Percentiles rank a stretch among this genome's conserved stretches.
phyloP scores from a whole-genome alignment of 2,329 filamentous ascomycete species.

The Ceratocystis cubensis region DNA sequence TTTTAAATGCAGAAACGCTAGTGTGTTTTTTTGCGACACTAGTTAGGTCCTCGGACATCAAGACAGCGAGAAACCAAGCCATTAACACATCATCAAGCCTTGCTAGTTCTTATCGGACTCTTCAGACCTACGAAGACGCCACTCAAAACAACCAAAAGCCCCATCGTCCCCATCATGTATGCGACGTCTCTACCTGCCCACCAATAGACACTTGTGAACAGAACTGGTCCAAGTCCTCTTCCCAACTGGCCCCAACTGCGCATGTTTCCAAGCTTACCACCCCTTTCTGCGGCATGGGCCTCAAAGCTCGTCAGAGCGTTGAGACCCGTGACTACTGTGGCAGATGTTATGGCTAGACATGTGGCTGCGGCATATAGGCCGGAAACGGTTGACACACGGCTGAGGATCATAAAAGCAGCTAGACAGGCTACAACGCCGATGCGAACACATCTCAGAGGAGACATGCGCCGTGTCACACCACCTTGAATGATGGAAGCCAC shows the following conservation, averaged over 20 bases:
- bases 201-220: constrained; percentile 96
- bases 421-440: constrained; percentile 68
- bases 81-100: not conserved
- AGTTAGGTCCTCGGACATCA: not conserved
- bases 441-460: constrained; percentile 68
- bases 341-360: constrained; percentile 76
- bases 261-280: constrained; percentile 73
- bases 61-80: not conserved
- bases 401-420: constrained; percentile 66
- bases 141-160: constrained; percentile 61
- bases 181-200: constrained; percentile 86
- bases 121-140: constrained; percentile 62
- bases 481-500: constrained; percentile 88
- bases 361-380: constrained; percentile 73
- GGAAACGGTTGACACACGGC: constrained; percentile 51
- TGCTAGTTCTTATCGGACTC: constrained; percentile 35
- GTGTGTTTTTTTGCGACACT: too few relatives aligned
- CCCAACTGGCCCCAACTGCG: constrained; percentile 76
- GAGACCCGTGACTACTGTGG: constrained; percentile 85
- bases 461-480: constrained; percentile 72
- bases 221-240: constrained; percentile 68
- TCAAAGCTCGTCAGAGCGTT: constrained; percentile 90
- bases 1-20: too few relatives aligned
- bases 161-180: constrained; percentile 66
- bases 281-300: constrained; percentile 64